phyloP scores from a whole-genome alignment of 2,329 filamentous ascomycete species.

The Aspergillus thermomutatus region DNA sequence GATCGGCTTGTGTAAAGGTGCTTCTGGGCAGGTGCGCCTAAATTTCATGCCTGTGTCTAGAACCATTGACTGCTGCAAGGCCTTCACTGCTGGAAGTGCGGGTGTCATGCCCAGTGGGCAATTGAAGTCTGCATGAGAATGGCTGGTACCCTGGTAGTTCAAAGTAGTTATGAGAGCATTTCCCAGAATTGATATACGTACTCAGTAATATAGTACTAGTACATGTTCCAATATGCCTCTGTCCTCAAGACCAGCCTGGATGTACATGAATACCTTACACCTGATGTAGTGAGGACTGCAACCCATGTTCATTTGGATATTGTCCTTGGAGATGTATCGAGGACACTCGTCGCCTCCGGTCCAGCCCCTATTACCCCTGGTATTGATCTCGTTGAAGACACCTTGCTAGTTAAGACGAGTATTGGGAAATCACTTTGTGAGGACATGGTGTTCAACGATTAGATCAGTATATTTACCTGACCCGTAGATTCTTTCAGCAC shows the following conservation, averaged over 20 bases:
- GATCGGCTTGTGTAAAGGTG: neutral
- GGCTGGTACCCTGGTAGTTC: no score
- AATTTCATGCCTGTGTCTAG: neutral
- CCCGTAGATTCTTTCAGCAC: conserved; percentile 42
- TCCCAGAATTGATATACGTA: no score
- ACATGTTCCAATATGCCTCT: no score
- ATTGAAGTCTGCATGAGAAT: neutral
- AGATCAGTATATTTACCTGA: conserved; percentile 19
- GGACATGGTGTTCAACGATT: conserved; percentile 3
- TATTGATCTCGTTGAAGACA: neutral
- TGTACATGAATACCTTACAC: no score
- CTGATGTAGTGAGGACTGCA: no score
- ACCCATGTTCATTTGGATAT: neutral
- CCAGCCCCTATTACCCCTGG: neutral
- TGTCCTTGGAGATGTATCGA: neutral
- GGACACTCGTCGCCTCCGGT: neutral
- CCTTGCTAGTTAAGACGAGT: neutral
- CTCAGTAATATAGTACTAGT: no score
- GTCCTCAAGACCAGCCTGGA: no score
- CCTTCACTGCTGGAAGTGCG: neutral
- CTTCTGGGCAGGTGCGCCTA: neutral
- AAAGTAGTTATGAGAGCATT: no score
- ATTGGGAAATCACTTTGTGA: neutral
- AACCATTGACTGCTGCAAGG: no score
- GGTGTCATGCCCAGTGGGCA: neutral